These are phyloP conservation scores for Talaromyces sp. DNA, from an alignment of 2,329 filamentous ascomycete genomes.

Conservation along the genomic window DNA sequence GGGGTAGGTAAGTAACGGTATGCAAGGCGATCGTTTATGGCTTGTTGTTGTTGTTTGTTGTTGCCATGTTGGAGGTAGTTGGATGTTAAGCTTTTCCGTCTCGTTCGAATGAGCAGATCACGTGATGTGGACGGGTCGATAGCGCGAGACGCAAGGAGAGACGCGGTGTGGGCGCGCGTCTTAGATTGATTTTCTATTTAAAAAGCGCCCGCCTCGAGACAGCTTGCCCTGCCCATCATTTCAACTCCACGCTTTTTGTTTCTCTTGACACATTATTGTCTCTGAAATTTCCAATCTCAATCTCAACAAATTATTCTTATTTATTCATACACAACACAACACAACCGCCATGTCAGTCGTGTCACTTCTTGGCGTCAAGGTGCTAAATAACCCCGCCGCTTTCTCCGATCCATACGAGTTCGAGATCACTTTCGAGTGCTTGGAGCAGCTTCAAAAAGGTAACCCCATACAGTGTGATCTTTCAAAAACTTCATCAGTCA, in stretches of 20 bases:
- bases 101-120: background rate
- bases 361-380: conserved; percentile 88
- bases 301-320: background rate
- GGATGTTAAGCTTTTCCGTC: conserved; percentile 7
- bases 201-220: background rate
- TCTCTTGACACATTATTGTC: background rate
- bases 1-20: conserved; percentile 4
- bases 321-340: background rate
- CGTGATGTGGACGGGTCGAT: background rate
- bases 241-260: background rate
- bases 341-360: conserved; percentile 78
- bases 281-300: background rate
- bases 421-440: conserved; percentile 97
- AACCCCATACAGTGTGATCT: conserved; percentile 14
- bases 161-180: conserved; percentile 7
- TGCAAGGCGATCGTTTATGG: conserved; percentile 7
- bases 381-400: conserved; percentile 93
- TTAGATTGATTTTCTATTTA: conserved; percentile 11
- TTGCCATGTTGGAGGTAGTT: background rate
- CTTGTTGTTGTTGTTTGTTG: conserved; percentile 10
- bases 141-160: conserved; percentile 10
- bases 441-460: conserved; percentile 93
- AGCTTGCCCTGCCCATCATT: background rate
- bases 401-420: conserved; percentile 94
- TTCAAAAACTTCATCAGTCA: background rate